Percentiles rank a stretch among this genome's conserved stretches.
phyloP scores from a whole-genome alignment of 495 filamentous ascomycete species.

The Aspergillus carlsbadensis region DNA sequence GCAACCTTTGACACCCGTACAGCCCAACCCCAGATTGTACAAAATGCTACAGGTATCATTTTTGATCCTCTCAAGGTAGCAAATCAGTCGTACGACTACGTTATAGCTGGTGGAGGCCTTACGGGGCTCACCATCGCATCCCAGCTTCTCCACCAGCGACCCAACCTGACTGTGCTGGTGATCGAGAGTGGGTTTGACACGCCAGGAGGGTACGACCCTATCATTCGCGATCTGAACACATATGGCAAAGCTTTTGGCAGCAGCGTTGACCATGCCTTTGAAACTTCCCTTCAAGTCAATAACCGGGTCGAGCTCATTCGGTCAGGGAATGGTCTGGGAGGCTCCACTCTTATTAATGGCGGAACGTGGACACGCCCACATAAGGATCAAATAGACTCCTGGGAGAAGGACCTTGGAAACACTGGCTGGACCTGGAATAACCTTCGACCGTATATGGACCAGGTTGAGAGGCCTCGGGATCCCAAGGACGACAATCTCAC shows the following conservation, averaged over 20 bases:
- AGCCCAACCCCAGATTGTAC: no score
- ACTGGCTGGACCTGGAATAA: constrained; percentile 52
- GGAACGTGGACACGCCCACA: constrained; percentile 46
- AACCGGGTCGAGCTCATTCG: constrained; percentile 16
- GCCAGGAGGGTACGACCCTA: constrained; percentile 30
- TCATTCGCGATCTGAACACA: constrained; percentile 34
- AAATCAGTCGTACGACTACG: constrained; percentile 26
- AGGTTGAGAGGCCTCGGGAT: constrained; percentile 20
- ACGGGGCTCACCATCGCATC: constrained; percentile 34
- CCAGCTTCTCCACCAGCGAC: constrained; percentile 43
- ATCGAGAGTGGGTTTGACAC: constrained; percentile 49
- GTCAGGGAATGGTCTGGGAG: constrained; percentile 44
- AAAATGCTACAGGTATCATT: no score
- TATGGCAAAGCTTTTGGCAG: constrained; percentile 37
- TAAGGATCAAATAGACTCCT: constrained; percentile 47
- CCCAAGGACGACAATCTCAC: constrained; percentile 17
- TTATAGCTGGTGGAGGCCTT: constrained; percentile 36
- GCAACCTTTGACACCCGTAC: no score
- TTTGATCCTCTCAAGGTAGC: constrained; percentile 20
- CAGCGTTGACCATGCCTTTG: constrained; percentile 18
- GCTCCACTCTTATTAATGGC: constrained; percentile 57
- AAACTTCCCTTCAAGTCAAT: constrained; percentile 19
- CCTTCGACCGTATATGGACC: constrained; percentile 42
- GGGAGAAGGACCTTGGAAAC: constrained; percentile 47
- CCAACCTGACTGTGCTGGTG: constrained; percentile 49